Base-by-base conservation (phyloP, 305 asterid genomes). In the Vinca major region DNA sequence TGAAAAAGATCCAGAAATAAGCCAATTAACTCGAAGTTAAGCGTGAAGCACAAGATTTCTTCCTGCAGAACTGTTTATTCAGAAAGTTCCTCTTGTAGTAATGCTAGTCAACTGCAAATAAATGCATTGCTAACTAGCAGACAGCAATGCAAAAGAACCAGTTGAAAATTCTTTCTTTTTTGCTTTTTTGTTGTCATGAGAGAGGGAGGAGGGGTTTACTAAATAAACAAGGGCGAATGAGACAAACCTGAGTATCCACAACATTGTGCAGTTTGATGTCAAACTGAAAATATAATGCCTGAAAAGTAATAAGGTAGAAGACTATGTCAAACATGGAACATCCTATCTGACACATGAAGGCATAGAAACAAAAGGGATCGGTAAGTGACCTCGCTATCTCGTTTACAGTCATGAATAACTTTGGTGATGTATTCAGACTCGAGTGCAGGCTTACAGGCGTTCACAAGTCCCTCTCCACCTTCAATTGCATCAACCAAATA, bases 361-460 rank as follows among this genome's bases (percentile, higher is more conserved):
- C 67, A 43, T 53, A 63, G 72, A 69, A 65, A 77, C 71, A 68
- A 71, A 78, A 70, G 69, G 70, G 74, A 67, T 68, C 68, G 79
- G 69, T 77, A 79, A 26, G 87, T 82, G 87, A 91, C 96, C 99
- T 93, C 99, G 74, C 99, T 91, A 85, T 93, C 99, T 75, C 97
- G 86, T 83, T 93, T 93, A 91, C 97, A 93, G 81, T 93, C 99
- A 63, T 93, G 99, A 80, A 91, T 93, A 53, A 91, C 97, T 89
- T 93, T 92, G 44, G 94, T 92, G 90, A 90, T 76, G 86, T 86
- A 85, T 70, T 77, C 83, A 71, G 97, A 89, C 87, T 93, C 99
- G n/a, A 93, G 96, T 78, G 96, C 97, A 79, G 97, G 96, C 95
- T 93, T 88, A 78, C 99, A 93, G 75, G 99, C 97, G 78, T 82